A percentile compares a stretch with the other conserved stretches of the same genome.
Evolutionary conservation across 106 monocot genomes (phyloP).

Genomic region (Chionographis japonica): DNA sequence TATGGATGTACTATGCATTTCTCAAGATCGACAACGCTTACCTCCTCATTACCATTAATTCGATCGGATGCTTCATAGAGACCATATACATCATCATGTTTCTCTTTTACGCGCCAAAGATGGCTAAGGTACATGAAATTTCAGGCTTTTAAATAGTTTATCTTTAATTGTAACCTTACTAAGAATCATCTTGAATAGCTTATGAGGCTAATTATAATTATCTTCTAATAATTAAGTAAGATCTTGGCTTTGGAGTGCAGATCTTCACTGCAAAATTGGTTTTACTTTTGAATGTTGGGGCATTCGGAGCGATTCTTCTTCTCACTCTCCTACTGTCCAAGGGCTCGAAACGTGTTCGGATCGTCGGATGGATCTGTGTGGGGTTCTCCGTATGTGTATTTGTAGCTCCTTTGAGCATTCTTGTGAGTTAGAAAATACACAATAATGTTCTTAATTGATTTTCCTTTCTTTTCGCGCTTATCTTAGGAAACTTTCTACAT

Average conservation of each 20-base stretch:
- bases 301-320: slow-evolving; percentile 12
- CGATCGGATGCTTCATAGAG: slow-evolving; percentile 23
- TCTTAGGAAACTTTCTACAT: background rate
- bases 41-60: slow-evolving; percentile 45
- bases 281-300: slow-evolving; percentile 18
- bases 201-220: background rate
- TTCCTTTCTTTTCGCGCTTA: background rate
- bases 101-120: slow-evolving; percentile 37
- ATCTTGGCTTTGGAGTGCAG: slow-evolving; percentile 7
- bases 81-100: slow-evolving; percentile 32
- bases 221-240: background rate
- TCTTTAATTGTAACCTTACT: background rate
- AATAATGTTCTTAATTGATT: background rate
- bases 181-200: too few species aligned
- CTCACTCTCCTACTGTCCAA: slow-evolving; percentile 8
- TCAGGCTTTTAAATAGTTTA: background rate
- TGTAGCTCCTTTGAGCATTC: slow-evolving; percentile 35
- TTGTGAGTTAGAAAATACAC: slow-evolving; percentile 9
- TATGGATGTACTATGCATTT: slow-evolving; percentile 46
- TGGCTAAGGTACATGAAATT: slow-evolving; percentile 27
- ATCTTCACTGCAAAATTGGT: slow-evolving; percentile 29
- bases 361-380: slow-evolving; percentile 19
- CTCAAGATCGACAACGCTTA: slow-evolving; percentile 15
- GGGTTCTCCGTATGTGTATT: slow-evolving; percentile 29
- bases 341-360: slow-evolving; percentile 9